phyloP scores from a whole-genome alignment of 148 eudicot genomes.

The Nepenthes gracilis region DNA sequence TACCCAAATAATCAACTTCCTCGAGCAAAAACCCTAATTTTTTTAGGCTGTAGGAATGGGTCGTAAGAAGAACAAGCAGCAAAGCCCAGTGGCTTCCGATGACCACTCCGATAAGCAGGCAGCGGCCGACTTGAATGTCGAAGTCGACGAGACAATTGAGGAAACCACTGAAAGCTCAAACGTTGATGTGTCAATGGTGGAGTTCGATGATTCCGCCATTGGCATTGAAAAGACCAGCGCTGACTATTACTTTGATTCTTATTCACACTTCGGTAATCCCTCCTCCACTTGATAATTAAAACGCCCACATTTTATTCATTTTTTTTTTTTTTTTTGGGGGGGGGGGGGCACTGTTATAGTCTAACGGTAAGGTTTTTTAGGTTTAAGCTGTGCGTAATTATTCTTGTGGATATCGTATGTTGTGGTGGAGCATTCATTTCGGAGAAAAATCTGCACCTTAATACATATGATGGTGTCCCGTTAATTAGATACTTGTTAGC shows the following conservation, averaged over 20 bases:
- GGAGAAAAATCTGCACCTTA: no score
- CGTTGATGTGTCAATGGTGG: constrained; percentile 43
- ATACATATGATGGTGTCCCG: no score
- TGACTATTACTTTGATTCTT: constrained; percentile 97
- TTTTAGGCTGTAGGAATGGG: constrained; percentile 15
- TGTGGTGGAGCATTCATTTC: no score
- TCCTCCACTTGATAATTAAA: neutral
- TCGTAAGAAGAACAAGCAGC: constrained; percentile 17
- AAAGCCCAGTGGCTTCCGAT: neutral
- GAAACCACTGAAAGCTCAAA: constrained; percentile 39
- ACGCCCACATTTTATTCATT: neutral
- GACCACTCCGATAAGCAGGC: constrained; percentile 6
- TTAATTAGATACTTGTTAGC: no score
- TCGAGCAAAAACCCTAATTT: no score
- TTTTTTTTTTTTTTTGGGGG: neutral
- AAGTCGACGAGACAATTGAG: constrained; percentile 23
- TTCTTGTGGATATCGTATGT: neutral
- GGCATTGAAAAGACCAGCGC: constrained; percentile 79
- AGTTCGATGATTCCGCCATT: constrained; percentile 21
- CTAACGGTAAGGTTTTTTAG: neutral
- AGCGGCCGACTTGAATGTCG: constrained; percentile 25
- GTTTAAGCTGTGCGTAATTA: neutral
- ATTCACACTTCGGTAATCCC: constrained; percentile 81
- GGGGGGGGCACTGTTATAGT: neutral
- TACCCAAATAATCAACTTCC: no score